Conservation (phyloP, 257 asterid species). For the Linderniella brevidens region DNA sequence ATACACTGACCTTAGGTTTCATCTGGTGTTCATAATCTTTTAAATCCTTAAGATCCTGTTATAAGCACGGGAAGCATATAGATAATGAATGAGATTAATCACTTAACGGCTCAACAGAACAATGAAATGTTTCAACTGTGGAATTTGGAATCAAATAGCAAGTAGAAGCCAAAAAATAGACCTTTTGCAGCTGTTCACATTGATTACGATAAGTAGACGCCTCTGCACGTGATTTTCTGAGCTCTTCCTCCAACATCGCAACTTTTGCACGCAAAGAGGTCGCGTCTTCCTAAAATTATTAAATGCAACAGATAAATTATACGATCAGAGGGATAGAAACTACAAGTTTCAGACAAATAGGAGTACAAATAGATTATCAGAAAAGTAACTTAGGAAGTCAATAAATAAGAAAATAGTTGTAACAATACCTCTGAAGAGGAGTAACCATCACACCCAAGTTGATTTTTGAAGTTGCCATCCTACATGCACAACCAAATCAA, state of each 20-base stretch:
- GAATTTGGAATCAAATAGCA: too few species aligned
- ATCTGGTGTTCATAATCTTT: constrained; percentile 71
- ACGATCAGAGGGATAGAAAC: too few species aligned
- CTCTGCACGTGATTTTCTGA: constrained; percentile 42
- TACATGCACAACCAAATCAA: constrained; percentile 19
- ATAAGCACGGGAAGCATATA: constrained; percentile 6
- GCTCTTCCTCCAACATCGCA: constrained; percentile 57
- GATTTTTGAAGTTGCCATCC: constrained; percentile 42
- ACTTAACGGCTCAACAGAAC: constrained; percentile 4
- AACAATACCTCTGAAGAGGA: constrained; percentile 42
- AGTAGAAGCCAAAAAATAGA: constrained; percentile 8
- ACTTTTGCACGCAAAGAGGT: constrained; percentile 43
- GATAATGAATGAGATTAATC: too few species aligned
- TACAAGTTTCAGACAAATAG: too few species aligned
- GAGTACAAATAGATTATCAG: too few species aligned
- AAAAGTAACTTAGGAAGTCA: too few species aligned
- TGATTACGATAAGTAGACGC: constrained; percentile 32
- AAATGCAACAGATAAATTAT: not conserved
- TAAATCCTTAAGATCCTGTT: constrained; percentile 75
- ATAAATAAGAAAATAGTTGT: not conserved
- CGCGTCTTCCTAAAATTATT: constrained; percentile 1
- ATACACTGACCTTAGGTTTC: constrained; percentile 64
- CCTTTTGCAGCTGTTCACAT: constrained; percentile 60
- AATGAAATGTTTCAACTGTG: too few species aligned
- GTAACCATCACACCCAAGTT: constrained; percentile 30